Conservation (phyloP, 78 protist genomes). For the Cavenderia fasciculata region DNA sequence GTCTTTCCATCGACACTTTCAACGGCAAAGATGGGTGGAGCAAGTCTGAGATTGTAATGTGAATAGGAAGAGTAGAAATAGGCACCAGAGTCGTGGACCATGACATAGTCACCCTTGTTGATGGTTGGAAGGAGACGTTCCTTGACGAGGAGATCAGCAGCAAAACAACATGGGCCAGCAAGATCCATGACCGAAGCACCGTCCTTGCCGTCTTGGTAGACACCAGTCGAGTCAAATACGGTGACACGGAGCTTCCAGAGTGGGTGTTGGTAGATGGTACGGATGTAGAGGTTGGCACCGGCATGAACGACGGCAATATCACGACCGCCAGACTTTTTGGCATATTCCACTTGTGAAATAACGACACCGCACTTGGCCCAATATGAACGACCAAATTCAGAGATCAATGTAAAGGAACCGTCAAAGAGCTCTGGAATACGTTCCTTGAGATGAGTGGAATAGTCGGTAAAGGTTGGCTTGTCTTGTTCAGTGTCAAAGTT, state of each 20-base stretch:
- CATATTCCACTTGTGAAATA: constrained; percentile 23
- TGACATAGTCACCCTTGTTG: constrained; percentile 1
- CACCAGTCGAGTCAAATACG: constrained; percentile 12
- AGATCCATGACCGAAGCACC: constrained; percentile 9
- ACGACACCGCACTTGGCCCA: constrained; percentile 65
- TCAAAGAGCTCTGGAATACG: constrained; percentile 29
- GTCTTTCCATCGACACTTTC: neutral
- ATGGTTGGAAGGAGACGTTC: constrained; percentile 36
- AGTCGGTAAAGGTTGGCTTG: constrained; percentile 44
- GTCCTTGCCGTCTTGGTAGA: constrained; percentile 1
- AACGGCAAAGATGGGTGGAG: constrained; percentile 54
- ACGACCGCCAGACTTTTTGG: constrained; percentile 39
- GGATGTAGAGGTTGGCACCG: constrained; percentile 49
- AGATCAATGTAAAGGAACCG: constrained; percentile 34
- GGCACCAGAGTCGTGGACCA: constrained; percentile 68
- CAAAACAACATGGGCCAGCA: constrained; percentile 75
- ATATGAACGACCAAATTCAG: constrained; percentile 63
- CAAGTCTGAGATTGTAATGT: constrained; percentile 62
- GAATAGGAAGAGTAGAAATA: constrained; percentile 21
- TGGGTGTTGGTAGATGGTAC: constrained; percentile 69
- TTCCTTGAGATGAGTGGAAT: constrained; percentile 8
- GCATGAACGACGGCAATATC: constrained; percentile 36
- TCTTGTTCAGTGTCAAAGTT: constrained; percentile 33
- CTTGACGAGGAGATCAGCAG: constrained; percentile 49
- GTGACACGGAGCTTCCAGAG: constrained; percentile 48